Conservation (phyloP, 2,329 filamentous ascomycete species). For the Xylariomycetidae sp. region DNA sequence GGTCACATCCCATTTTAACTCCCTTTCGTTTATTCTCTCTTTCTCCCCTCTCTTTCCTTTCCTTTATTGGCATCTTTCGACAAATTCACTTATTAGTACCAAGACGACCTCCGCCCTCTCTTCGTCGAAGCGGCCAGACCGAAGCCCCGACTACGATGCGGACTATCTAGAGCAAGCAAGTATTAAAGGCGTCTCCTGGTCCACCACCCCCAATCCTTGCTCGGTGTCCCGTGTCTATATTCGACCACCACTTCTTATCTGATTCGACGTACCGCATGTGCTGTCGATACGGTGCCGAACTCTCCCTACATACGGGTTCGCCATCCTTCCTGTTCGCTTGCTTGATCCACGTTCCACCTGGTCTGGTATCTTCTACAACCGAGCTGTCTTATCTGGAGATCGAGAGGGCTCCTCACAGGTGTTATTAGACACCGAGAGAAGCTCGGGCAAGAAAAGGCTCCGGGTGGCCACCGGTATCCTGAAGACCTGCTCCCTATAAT, state of each 20-base stretch:
- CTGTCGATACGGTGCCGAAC: constrained; percentile 14
- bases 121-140: too few species aligned
- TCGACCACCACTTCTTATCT: constrained; percentile 11
- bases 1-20: constrained; percentile 12
- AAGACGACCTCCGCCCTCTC: constrained; percentile 13
- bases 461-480: constrained; percentile 2
- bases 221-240: constrained; percentile 1
- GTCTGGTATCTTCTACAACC: constrained; percentile 5
- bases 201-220: not conserved
- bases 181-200: not conserved
- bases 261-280: constrained; percentile 15
- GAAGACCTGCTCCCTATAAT: too few species aligned
- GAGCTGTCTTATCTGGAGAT: constrained; percentile 3
- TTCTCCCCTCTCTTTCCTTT: constrained; percentile 3
- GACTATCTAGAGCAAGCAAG: constrained; percentile 8
- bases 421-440: constrained; percentile 20
- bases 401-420: constrained; percentile 7
- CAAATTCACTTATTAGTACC: too few species aligned
- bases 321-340: constrained; percentile 9
- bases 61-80: too few species aligned
- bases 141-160: too few species aligned
- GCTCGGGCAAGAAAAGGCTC: constrained; percentile 2
- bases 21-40: constrained; percentile 6
- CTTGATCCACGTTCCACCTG: constrained; percentile 10
- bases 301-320: constrained; percentile 14